Percentiles rank a stretch among this genome's conserved stretches.
phyloP scores from a whole-genome alignment of 192 early-diverging fungal genomes.

The Dissophora globulifera region DNA sequence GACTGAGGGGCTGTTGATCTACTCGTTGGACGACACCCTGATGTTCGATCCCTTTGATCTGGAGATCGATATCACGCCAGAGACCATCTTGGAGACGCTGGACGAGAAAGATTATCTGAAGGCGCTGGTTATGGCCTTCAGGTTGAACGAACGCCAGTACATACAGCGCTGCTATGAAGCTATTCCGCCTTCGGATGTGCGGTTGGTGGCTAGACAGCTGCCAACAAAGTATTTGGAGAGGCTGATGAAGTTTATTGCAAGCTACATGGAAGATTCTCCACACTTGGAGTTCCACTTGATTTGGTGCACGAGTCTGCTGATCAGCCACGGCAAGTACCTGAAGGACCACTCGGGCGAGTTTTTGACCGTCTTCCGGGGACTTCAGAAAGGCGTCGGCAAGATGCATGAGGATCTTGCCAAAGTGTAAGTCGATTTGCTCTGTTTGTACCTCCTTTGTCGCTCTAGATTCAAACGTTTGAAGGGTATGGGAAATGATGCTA shows the following conservation, averaged over 20 bases:
- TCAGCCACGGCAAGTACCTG: conserved; percentile 80
- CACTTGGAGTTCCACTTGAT: conserved; percentile 89
- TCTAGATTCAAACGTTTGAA: no score
- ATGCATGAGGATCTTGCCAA: conserved; percentile 66
- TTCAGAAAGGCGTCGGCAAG: conserved; percentile 77
- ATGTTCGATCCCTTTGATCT: conserved; percentile 99
- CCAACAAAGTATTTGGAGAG: conserved; percentile 89
- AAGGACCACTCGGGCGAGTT: conserved; percentile 71
- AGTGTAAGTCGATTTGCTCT: conserved; percentile 62
- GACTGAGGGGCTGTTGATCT: conserved; percentile 95
- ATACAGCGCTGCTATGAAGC: conserved; percentile 82
- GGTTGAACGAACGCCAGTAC: conserved; percentile 87
- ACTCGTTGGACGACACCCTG: conserved; percentile 92
- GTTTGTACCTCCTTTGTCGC: not conserved
- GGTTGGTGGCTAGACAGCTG: conserved; percentile 80
- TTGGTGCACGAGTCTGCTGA: conserved; percentile 83
- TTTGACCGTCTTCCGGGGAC: conserved; percentile 78
- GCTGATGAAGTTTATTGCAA: conserved; percentile 85
- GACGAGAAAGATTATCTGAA: conserved; percentile 83
- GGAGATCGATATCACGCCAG: conserved; percentile 96
- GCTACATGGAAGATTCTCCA: conserved; percentile 81
- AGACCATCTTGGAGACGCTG: conserved; percentile 80
- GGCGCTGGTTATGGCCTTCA: conserved; percentile 92
- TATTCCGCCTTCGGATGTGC: conserved; percentile 81
- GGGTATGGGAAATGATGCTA: no score